A percentile compares a stretch with the other conserved stretches of the same genome.
Conservation (phyloP, 2,329 filamentous ascomycete species). For the Harringtonia aguacate region DNA sequence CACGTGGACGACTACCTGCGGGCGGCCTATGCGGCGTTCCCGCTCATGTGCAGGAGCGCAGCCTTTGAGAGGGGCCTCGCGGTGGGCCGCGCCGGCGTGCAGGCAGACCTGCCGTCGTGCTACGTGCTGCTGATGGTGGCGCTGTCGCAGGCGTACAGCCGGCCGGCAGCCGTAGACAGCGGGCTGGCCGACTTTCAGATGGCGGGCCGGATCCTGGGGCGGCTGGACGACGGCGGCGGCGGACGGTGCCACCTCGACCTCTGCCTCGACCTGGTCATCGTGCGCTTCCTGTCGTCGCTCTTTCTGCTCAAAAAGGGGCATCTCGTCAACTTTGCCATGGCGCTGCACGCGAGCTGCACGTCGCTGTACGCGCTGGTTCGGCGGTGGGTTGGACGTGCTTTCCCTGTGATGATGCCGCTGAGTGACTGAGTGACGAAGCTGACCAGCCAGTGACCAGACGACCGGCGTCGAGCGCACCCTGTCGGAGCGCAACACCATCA, state of each 20-base stretch:
- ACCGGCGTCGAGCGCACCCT: not conserved
- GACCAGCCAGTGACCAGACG: not conserved
- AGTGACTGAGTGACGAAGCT: too few species aligned
- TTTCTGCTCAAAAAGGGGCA: conserved; percentile 1
- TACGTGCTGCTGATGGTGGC: not conserved
- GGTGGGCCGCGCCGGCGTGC: not conserved
- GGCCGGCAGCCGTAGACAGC: not conserved
- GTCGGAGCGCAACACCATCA: not conserved
- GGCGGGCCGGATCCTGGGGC: not conserved
- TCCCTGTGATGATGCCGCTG: too few species aligned
- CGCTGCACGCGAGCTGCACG: not conserved
- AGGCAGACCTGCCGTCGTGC: not conserved
- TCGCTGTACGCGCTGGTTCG: not conserved
- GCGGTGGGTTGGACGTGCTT: not conserved
- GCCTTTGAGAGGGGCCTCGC: not conserved
- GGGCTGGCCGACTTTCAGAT: conserved; percentile 1
- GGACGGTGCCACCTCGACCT: too few species aligned
- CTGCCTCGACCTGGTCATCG: not conserved
- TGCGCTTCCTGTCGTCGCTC: not conserved
- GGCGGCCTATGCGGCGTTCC: not conserved
- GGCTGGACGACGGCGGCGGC: not conserved
- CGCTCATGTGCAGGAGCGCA: conserved; percentile 2
- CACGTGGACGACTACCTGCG: conserved; percentile 1
- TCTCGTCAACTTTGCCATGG: conserved; percentile 1
- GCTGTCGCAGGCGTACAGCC: not conserved